Conservation (phyloP, 2,329 filamentous ascomycete species). For the Hypoxylon sp. region DNA sequence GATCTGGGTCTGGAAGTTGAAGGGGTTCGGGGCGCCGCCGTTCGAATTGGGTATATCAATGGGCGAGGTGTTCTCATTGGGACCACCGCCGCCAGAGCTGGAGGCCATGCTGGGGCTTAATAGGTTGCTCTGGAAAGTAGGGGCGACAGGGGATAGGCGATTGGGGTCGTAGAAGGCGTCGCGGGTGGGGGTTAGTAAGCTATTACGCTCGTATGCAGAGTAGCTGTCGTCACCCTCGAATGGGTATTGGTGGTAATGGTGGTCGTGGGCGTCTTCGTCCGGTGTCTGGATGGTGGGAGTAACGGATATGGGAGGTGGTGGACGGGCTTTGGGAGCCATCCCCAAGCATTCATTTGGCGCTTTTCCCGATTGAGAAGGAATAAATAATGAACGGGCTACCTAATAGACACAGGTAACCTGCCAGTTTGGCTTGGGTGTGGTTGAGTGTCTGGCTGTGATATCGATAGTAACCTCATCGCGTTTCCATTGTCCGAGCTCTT, state of each 20-base stretch:
- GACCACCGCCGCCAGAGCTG: constrained; percentile 31
- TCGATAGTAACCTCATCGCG: constrained; percentile 43
- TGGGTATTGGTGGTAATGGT: constrained; percentile 11
- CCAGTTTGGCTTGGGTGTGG: constrained; percentile 30
- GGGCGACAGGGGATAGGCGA: constrained; percentile 49
- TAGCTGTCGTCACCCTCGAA: constrained; percentile 32
- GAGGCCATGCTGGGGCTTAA: constrained; percentile 45
- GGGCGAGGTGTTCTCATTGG: constrained; percentile 46
- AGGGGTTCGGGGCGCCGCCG: constrained; percentile 69
- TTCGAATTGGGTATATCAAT: constrained; percentile 54
- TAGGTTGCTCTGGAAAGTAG: constrained; percentile 45
- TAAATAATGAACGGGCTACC: constrained; percentile 27
- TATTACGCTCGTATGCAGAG: constrained; percentile 32
- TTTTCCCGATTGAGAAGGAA: constrained; percentile 45
- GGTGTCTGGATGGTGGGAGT: constrained; percentile 48
- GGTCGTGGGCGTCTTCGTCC: constrained; percentile 36
- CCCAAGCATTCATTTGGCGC: constrained; percentile 43
- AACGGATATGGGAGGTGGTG: constrained; percentile 47
- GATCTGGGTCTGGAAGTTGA: constrained; percentile 92
- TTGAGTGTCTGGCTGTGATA: constrained; percentile 22
- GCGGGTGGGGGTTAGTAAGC: constrained; percentile 38
- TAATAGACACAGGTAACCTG: constrained; percentile 19
- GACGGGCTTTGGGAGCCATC: constrained; percentile 44
- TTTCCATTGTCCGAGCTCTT: constrained; percentile 33
- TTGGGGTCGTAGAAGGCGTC: constrained; percentile 49